Evolutionary conservation across 768 basidiomycete genomes (phyloP).

Genomic region (Fomitopsis pulvina): DNA sequence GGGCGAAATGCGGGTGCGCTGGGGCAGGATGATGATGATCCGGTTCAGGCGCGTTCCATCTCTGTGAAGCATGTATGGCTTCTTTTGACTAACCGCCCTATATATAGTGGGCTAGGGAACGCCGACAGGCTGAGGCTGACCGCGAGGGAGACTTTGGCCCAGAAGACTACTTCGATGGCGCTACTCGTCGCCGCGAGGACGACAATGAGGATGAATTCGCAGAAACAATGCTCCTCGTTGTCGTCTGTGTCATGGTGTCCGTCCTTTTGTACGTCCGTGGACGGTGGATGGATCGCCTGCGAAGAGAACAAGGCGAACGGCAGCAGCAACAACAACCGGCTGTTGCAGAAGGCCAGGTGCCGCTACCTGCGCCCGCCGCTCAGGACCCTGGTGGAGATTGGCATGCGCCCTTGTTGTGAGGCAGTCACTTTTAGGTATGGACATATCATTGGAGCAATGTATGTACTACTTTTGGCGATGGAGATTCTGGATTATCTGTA

Average conservation of each 20-base stretch:
- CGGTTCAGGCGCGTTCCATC: slow-evolving; percentile 50
- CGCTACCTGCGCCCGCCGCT: slow-evolving; percentile 17
- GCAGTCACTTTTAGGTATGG: too few relatives aligned
- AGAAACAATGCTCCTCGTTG: slow-evolving; percentile 75
- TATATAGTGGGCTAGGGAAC: slow-evolving; percentile 70
- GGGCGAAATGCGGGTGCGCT: slow-evolving; percentile 24
- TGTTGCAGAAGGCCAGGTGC: slow-evolving; percentile 17
- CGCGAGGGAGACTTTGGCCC: slow-evolving; percentile 71
- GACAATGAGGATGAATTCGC: slow-evolving; percentile 63
- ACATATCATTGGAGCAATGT: background rate
- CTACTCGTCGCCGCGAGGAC: slow-evolving; percentile 52
- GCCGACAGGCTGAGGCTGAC: slow-evolving; percentile 64
- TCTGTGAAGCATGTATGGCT: background rate
- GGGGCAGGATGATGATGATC: slow-evolving; percentile 57
- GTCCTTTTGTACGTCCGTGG: slow-evolving; percentile 74
- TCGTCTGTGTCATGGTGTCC: slow-evolving; percentile 67
- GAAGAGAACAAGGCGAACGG: slow-evolving; percentile 48
- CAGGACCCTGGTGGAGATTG: slow-evolving; percentile 52
- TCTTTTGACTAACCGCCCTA: background rate
- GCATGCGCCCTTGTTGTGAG: slow-evolving; percentile 29
- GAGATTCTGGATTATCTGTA: background rate
- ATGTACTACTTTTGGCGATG: background rate
- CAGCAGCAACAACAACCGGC: slow-evolving; percentile 35
- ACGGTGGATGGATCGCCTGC: slow-evolving; percentile 66
- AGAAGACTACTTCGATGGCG: slow-evolving; percentile 78